phyloP scores from a whole-genome alignment of 176 grass and related monocot genomes.

The Carex parvula region DNA sequence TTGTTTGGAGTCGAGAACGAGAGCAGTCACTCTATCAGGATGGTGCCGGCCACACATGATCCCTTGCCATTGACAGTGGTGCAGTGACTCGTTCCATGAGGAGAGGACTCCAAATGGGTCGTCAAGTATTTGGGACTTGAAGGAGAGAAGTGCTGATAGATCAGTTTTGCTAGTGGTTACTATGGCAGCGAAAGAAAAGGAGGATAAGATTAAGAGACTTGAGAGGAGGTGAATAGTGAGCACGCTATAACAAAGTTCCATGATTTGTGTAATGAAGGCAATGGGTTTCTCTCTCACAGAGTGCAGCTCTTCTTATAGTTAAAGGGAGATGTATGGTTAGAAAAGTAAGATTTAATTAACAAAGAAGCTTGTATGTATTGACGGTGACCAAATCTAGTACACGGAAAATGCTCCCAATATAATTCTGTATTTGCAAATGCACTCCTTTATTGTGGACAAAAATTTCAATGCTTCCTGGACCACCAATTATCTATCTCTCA shows the following conservation, averaged over 20 bases:
- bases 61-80: conserved; percentile 34
- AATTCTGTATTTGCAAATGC: too few species aligned
- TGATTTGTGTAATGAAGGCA: neutral
- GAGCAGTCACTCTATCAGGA: conserved; percentile 21
- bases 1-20: conserved; percentile 9
- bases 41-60: conserved; percentile 29
- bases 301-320: neutral
- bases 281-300: neutral
- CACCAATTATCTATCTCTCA: too few species aligned
- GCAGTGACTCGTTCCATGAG: conserved; percentile 39
- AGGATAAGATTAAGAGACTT: neutral
- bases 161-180: neutral
- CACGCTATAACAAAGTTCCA: neutral
- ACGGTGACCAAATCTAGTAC: fast-evolving
- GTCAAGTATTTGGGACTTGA: conserved; percentile 25
- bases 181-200: neutral
- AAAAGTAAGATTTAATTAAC: too few species aligned
- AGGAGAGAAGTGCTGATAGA: conserved; percentile 23
- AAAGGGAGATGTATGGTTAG: neutral
- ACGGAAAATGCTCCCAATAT: too few species aligned
- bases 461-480: too few species aligned
- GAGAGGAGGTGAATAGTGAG: neutral
- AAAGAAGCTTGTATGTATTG: fast-evolving
- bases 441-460: too few species aligned
- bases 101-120: conserved; percentile 1